Conservation (phyloP, 768 basidiomycete genomes). For the Tulasnella sp. region DNA sequence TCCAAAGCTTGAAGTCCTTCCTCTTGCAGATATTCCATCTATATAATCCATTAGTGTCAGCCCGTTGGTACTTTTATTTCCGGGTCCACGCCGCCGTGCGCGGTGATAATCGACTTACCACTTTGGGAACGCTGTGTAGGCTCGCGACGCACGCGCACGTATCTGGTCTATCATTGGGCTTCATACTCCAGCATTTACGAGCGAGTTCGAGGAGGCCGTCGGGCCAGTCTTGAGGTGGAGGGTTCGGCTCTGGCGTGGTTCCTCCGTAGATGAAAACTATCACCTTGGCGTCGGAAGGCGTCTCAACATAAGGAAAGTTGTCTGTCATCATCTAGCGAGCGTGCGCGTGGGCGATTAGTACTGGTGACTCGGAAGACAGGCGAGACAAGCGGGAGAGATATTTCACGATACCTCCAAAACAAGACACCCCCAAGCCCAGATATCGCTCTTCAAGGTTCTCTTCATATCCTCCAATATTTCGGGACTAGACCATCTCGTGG, state of each 20-base stretch:
- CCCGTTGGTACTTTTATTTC: not conserved
- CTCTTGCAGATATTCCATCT: not conserved
- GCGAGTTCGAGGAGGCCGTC: not conserved
- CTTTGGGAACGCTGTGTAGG: not conserved
- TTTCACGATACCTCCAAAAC: not conserved
- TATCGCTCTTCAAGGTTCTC: not conserved
- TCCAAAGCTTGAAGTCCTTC: not conserved
- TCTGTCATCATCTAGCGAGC: no score
- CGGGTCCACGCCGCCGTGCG: not conserved
- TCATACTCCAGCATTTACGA: not conserved
- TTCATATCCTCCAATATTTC: not conserved
- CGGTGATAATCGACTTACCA: not conserved
- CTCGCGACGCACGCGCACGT: not conserved
- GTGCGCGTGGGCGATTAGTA: not conserved
- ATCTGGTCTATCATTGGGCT: not conserved
- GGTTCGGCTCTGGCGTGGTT: not conserved
- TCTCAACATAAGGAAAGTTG: not conserved
- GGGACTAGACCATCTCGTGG: no score
- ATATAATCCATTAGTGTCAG: not conserved
- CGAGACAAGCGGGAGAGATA: not conserved
- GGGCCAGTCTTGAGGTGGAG: not conserved
- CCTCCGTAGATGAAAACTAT: not conserved
- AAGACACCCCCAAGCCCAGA: not conserved
- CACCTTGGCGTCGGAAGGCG: no score
- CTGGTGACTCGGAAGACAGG: not conserved